A percentile compares a stretch with the other conserved stretches of the same genome.
phyloP scores from a whole-genome alignment of 1,284 basidiomycete species.

The Inonotus hispidus region DNA sequence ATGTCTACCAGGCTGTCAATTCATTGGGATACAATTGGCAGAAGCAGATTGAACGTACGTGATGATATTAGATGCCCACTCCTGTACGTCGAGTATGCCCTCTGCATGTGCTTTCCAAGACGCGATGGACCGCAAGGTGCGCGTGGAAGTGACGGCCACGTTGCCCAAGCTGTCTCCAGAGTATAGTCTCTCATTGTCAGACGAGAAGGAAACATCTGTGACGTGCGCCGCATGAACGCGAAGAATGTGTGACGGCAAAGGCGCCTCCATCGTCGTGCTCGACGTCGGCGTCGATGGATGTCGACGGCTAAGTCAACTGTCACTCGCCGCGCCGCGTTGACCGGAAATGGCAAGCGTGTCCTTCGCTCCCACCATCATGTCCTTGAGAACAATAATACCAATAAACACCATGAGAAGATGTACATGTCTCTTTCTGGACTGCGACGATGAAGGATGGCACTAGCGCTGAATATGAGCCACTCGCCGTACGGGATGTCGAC shows the following conservation, averaged over 20 bases:
- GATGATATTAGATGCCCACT: slow-evolving; percentile 59
- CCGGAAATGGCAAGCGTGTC: not conserved
- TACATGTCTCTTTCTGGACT: not conserved
- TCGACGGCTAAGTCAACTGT: not conserved
- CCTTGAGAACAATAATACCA: not conserved
- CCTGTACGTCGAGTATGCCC: slow-evolving; percentile 69
- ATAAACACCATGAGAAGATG: not conserved
- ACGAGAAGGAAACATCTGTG: slow-evolving; percentile 38
- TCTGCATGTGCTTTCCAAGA: slow-evolving; percentile 78
- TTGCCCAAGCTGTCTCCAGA: slow-evolving; percentile 75
- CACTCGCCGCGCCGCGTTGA: not conserved
- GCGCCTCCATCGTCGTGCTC: slow-evolving; percentile 10
- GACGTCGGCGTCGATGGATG: not conserved
- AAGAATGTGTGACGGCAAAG: slow-evolving; percentile 31
- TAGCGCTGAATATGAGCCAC: slow-evolving; percentile 2
- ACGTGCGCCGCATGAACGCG: slow-evolving; percentile 37
- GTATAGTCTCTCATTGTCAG: slow-evolving; percentile 71
- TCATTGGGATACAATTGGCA: not conserved
- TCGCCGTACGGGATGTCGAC: not conserved
- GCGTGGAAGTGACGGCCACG: slow-evolving; percentile 67
- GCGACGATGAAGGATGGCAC: slow-evolving; percentile 1
- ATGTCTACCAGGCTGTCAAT: slow-evolving; percentile 47
- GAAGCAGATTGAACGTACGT: slow-evolving; percentile 47
- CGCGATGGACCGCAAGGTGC: slow-evolving; percentile 61
- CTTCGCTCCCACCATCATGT: slow-evolving; percentile 1